These are phyloP conservation scores for Platanus orientalis DNA, from an alignment of 164 flowering plant genomes.

Conservation along the genomic window DNA sequence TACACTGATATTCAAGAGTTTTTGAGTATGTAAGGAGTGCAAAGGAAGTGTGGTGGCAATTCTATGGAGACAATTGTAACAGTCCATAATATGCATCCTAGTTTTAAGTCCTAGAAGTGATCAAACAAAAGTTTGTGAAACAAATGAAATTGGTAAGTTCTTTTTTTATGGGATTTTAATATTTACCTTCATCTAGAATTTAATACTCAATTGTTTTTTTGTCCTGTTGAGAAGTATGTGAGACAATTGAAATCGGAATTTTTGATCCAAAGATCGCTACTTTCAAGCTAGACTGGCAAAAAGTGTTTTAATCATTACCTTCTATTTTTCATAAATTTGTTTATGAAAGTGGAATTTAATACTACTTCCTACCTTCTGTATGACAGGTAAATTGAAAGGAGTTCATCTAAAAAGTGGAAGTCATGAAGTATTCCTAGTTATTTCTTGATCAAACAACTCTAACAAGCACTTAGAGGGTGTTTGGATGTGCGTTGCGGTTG, in stretches of 20 bases:
- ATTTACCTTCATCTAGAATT: not conserved
- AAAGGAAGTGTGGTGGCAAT: conserved; percentile 96
- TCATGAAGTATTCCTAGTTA: conserved; percentile 61
- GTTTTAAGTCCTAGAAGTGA: conserved; percentile 3
- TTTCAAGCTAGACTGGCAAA: conserved; percentile 92
- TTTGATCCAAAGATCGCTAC: conserved; percentile 91
- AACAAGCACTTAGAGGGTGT: not conserved
- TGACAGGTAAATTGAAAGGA: conserved; percentile 76
- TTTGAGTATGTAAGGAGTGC: conserved; percentile 91
- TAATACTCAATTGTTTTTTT: not conserved
- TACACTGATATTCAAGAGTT: conserved; percentile 88
- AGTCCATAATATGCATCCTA: conserved; percentile 4
- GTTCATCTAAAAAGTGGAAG: conserved; percentile 92
- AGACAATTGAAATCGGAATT: conserved; percentile 80
- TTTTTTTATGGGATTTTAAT: too few relatives aligned
- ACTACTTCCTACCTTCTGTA: conserved; percentile 2
- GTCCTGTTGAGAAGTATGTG: conserved; percentile 61
- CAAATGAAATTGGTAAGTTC: too few relatives aligned
- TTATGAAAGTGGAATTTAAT: not conserved
- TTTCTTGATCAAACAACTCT: not conserved
- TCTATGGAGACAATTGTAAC: conserved; percentile 91
- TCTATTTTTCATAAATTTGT: not conserved
- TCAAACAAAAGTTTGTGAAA: too few relatives aligned
- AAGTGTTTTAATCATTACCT: not conserved
- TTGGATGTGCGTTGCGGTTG: too few relatives aligned